Evolutionary conservation across 1,284 basidiomycete species (phyloP).

Genomic region (Rhizoctonia solani): DNA sequence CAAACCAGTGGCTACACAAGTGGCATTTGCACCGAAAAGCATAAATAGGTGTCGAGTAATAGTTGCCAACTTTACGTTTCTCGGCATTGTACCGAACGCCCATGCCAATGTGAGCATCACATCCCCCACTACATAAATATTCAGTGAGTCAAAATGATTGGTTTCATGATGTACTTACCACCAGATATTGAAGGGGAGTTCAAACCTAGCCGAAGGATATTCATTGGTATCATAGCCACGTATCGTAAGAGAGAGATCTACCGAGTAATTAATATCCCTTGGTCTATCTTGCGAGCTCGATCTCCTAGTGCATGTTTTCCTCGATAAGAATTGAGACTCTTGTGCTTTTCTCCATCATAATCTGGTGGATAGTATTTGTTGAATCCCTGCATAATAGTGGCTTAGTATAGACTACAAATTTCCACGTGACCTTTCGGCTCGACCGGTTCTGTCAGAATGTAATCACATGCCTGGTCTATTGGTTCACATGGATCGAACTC

Average conservation of each 20-base stretch:
- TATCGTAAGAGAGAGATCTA: slow-evolving; percentile 41
- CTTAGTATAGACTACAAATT: not conserved
- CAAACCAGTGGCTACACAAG: slow-evolving; percentile 90
- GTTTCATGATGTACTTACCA: slow-evolving; percentile 61
- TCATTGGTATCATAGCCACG: slow-evolving; percentile 35
- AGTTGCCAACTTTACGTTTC: slow-evolving; percentile 95
- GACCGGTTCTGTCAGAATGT: not conserved
- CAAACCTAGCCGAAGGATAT: slow-evolving; percentile 56
- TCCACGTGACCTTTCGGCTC: too few relatives aligned
- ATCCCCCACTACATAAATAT: slow-evolving; percentile 71
- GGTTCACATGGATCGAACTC: slow-evolving; percentile 28
- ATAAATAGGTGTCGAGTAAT: slow-evolving; percentile 92
- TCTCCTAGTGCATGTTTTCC: slow-evolving; percentile 95
- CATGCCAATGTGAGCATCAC: slow-evolving; percentile 93
- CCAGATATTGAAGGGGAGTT: slow-evolving; percentile 97
- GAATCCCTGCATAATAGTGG: slow-evolving; percentile 60
- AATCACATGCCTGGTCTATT: slow-evolving; percentile 14
- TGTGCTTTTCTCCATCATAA: slow-evolving; percentile 71
- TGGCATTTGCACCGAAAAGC: slow-evolving; percentile 97
- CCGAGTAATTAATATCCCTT: slow-evolving; percentile 91
- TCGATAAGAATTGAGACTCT: slow-evolving; percentile 46
- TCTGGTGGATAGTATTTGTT: slow-evolving; percentile 96
- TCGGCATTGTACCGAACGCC: slow-evolving; percentile 98
- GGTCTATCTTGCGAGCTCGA: slow-evolving; percentile 88
- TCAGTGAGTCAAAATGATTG: not conserved